Percentiles rank a stretch among this genome's conserved stretches.
These are phyloP conservation scores for Eimeria falciformis DNA, from an alignment of 169 alveolate genomes.

Conservation along the genomic window DNA sequence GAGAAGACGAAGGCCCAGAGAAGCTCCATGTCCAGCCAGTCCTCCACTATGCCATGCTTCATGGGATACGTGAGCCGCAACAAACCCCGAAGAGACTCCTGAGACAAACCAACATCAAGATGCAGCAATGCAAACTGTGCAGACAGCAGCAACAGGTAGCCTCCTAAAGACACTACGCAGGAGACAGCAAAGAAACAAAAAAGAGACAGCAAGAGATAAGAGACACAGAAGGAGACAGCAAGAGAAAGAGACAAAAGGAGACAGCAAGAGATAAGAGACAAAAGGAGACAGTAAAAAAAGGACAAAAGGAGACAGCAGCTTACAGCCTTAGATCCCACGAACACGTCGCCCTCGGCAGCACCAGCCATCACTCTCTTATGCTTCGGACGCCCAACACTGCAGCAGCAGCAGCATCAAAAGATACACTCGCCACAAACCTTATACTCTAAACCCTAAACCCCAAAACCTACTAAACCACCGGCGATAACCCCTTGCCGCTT, in stretches of 20 bases:
- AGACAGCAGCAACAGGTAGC: not conserved
- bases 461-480: too few species aligned
- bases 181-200: too few species aligned
- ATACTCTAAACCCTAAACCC: too few species aligned
- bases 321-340: conserved; percentile 82
- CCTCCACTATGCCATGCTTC: conserved; percentile 92
- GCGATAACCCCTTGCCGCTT: too few species aligned
- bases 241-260: not conserved
- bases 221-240: not conserved
- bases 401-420: not conserved
- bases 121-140: not conserved
- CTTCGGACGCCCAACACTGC: conserved; percentile 86
- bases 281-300: not conserved
- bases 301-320: not conserved
- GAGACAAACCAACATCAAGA: not conserved
- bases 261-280: not conserved
- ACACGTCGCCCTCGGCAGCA: conserved; percentile 85
- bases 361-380: conserved; percentile 86
- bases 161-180: not conserved
- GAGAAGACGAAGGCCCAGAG: conserved; percentile 98
- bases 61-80: conserved; percentile 89
- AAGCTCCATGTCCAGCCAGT: conserved; percentile 99
- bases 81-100: conserved; percentile 86
- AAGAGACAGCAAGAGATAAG: too few species aligned
- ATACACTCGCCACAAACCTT: too few species aligned